Evolutionary conservation across 441 rosid genomes (phyloP), one percentile per base, ranked within the genome.

Genomic region (Isatis lusitanica): DNA sequence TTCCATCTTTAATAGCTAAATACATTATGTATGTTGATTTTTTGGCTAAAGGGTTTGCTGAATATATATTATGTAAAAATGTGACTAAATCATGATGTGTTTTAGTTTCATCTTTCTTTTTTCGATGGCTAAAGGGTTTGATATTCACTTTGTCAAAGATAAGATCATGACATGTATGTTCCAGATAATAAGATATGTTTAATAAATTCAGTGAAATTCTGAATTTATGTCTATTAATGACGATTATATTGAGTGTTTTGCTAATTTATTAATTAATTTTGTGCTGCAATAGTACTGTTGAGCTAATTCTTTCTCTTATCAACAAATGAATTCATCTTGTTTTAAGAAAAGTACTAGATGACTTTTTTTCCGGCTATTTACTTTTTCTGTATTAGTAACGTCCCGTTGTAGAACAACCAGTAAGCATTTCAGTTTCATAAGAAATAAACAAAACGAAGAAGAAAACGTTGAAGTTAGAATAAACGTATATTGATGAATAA

Each of bases 301-400:
- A 40, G 12, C 1, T 11, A 40, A 40, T 3, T 9, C 1, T 38
- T 38, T 10, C 0, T 38, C 11, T 50, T 50, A 4, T 50, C 30
- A 9, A 18, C 31, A 50, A 40, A 53, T 0, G 13, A 67, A 66
- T 13, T 9, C 36, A 4, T 30, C 18, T 55, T 56, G n/a, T 18
- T 68, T 9, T 39, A 16, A 30, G 18, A 8, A 56, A 56, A 16
- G 44, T 55, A 11, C 13, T n/a, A 56, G n/a, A 33, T 36, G 66
- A 47, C 74, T 21, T 44, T 21, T 44, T 43, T 46, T 36, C 59
- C 24, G 11, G 16, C 16, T 57, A 46, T 46, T 13, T 18, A 43
- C 11, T 69, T 69, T 69, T 58, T 33, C 48, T 46, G 21, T 21
- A 58, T 13, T n/a, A 24, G 50, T 60, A 59, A 60, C 67, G 60